A percentile compares a stretch with the other conserved stretches of the same genome.
phyloP scores from a whole-genome alignment of 257 asterid species.

The Lycium barbarum region DNA sequence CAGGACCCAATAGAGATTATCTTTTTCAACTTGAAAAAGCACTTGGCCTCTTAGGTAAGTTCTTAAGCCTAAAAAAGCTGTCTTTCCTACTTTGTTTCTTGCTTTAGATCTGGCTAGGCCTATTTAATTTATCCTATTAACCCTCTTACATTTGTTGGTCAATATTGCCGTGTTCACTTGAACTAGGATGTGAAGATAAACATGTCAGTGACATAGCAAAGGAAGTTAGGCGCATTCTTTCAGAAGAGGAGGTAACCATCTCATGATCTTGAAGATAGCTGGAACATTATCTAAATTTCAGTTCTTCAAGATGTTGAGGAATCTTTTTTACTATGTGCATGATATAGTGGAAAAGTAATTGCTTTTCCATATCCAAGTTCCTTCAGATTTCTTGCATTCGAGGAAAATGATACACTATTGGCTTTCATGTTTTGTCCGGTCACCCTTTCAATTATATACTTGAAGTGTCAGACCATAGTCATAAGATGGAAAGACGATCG shows the following conservation, averaged over 20 bases:
- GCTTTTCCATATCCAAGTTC: background rate
- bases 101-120: background rate
- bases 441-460: background rate
- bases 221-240: constrained; percentile 75
- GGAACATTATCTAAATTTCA: background rate
- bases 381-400: background rate
- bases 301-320: background rate
- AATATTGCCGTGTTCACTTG: background rate
- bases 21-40: constrained; percentile 92
- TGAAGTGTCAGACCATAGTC: background rate
- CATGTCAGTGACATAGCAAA: constrained; percentile 76
- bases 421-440: background rate
- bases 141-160: background rate
- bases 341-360: background rate
- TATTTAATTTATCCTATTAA: background rate
- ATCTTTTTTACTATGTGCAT: background rate
- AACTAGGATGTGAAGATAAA: constrained; percentile 76
- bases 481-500: constrained; percentile 11
- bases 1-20: constrained; percentile 94
- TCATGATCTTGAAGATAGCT: background rate
- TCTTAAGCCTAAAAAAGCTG: background rate
- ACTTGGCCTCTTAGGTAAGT: constrained; percentile 66
- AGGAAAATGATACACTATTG: background rate
- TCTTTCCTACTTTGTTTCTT: background rate
- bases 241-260: constrained; percentile 25